Base-by-base conservation (phyloP, 352 stramenopile genomes). In the Phytophthora europaea region DNA sequence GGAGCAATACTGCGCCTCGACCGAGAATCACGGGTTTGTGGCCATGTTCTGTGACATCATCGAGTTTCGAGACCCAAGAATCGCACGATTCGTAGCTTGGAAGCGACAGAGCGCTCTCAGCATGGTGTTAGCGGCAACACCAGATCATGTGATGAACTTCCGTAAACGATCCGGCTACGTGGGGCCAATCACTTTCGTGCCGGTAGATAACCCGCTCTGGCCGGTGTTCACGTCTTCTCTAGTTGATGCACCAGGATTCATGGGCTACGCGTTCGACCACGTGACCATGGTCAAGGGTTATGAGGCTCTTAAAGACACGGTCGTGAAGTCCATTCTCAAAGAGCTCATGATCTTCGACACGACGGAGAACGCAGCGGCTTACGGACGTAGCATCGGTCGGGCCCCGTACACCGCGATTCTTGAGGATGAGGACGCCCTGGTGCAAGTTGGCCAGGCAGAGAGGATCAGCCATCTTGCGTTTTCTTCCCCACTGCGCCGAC, bases 41-140 rank as follows among this genome's bases (percentile, higher is more conserved):
- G 88, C 82, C 61, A 93, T 94, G 83, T 94, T 94, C 48, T 91
- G 86, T 57, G 84, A 94, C 47, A 84, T 95, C 31, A 67, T 92
- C 54, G 78, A 91, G 74, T 94, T 95, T 55, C 75, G 64, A 1
- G 80, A 94, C 40, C 72, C 78, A 5, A 70, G 67, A 38, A 81
- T 94, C 31, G 87, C 78, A 10, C 75, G 79, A 3, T 89, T 90
- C 16, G 84, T 94, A 8, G 85, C 78, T 10, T 72, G 74, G 59
- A 82, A 86, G 53, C 79, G 87, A 13, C 85, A 90, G 15, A 79
- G 79, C 51, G 87, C 85, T 15, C 69, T 92, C 33, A 87, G 75
- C 34, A 90, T 92, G 73, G 85, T 94, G 54, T 67, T 94, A 6
- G 84, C 77, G 9, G 76, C 75, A 12, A 92, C 81, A 4, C 84